Base-by-base conservation (phyloP, 257 asterid genomes). In the Plantago ovata region DNA sequence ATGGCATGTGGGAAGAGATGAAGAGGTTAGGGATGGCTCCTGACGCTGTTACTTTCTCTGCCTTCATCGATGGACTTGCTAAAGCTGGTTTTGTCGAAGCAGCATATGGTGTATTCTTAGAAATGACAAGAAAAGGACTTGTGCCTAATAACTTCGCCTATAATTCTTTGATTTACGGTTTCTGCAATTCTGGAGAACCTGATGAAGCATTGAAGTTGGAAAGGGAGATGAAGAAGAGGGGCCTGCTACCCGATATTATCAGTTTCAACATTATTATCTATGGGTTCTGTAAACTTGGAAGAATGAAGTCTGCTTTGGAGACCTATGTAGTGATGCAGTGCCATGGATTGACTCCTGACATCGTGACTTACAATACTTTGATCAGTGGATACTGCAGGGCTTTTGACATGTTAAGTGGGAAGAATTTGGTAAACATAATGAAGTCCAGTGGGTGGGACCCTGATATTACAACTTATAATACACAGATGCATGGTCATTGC, bases 11-110 rank as follows among this genome's bases (percentile, higher is more conserved):
- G 98, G 75, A 76, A 63, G 88, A 82, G 56, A 88, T 92, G 98
- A 84, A 73, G 65, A 72, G 52, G 68, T 68, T 65, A 41, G 89
- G 85, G 57, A 63, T 88, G 74, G 87, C 85, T 61, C 96, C 96
- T 54, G 98, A 92, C 76, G 83, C 73, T 67, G 94, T 92, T 71
- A 94, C 95, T 42, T 88, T 77, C 75, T 92, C 98, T 68, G 87
- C 96, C 62, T 85, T 79, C 55, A 74, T 92, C 50, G 76, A 82
- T 54, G 96, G 96, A 21, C 89, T 92, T 47, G 78, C 81, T 22
- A 81, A 73, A 73, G 69, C 76, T 12, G 96, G 90, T 28, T 81
- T 72, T 54, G 70, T 85, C 69, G 87, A 75, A 42, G 94, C 84
- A 47, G 95, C 91, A 9, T 66, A 79, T 72, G 66, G 66, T 40